A percentile compares a stretch with the other conserved stretches of the same genome.
Conservation (phyloP, 75 land plant genomes). For the Selaginella moellendorffii region DNA sequence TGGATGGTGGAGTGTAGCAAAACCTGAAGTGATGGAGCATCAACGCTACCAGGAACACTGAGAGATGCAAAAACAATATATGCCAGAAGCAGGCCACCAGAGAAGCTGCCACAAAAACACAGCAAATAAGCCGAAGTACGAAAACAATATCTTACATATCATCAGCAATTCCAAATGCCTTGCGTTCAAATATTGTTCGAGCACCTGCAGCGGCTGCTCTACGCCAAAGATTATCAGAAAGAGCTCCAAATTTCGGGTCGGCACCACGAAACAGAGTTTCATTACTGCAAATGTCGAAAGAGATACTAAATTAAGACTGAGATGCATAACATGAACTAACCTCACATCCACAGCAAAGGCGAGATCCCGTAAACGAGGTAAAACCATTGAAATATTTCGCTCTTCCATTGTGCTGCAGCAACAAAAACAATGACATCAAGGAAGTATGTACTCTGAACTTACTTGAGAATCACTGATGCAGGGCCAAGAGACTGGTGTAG, state of each 20-base stretch:
- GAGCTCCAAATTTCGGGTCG: conserved; percentile 1
- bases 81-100: conserved; percentile 88
- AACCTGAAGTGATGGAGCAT: conserved; percentile 87
- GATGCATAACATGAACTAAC: conserved; percentile 20
- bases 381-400: conserved; percentile 43
- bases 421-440: no score
- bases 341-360: conserved; percentile 90
- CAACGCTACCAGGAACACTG: conserved; percentile 62
- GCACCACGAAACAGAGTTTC: conserved; percentile 15
- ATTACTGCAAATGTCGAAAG: conserved; percentile 15
- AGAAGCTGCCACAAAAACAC: conserved; percentile 47
- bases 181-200: conserved; percentile 46
- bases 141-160: conserved; percentile 52
- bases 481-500: conserved; percentile 99
- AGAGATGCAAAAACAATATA: conserved; percentile 83
- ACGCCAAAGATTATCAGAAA: conserved; percentile 73
- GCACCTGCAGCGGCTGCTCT: conserved; percentile 79
- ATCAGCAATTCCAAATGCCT: conserved; percentile 88
- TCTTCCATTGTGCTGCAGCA: conserved; percentile 59
- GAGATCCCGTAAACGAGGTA: conserved; percentile 78
- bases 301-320: background rate
- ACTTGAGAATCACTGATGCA: conserved; percentile 90
- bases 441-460: no score
- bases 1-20: background rate
- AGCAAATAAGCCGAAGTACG: background rate